A percentile compares a stretch with the other conserved stretches of the same genome.
These are phyloP conservation scores for Nicotiana rustica DNA, from an alignment of 305 asterid species.

Conservation along the genomic window DNA sequence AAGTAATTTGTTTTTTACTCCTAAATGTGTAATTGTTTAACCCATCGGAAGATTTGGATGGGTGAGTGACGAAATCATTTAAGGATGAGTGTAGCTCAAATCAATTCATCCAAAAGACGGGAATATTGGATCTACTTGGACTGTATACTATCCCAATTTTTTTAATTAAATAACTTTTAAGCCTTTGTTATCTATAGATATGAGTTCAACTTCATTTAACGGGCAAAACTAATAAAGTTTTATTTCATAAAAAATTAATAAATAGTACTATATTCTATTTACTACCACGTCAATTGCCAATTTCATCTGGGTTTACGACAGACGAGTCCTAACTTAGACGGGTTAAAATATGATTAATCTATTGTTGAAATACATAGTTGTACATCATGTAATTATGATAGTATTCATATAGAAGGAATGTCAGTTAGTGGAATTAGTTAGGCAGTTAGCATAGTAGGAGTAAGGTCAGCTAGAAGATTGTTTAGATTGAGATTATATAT, in stretches of 20 bases:
- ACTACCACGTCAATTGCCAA: neutral
- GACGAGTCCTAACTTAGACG: too few relatives aligned
- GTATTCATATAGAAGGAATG: too few relatives aligned
- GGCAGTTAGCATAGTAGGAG: too few relatives aligned
- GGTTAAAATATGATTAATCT: too few relatives aligned
- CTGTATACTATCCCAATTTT: neutral
- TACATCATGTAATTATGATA: too few relatives aligned
- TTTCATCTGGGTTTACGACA: too few relatives aligned
- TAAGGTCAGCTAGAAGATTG: too few relatives aligned
- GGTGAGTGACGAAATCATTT: neutral
- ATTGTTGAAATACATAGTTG: too few relatives aligned
- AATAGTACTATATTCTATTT: neutral
- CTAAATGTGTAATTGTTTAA: neutral
- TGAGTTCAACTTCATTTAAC: neutral
- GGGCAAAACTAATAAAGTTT: neutral
- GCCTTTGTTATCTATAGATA: neutral
- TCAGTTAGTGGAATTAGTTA: too few relatives aligned
- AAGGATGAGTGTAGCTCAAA: neutral
- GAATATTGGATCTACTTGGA: neutral
- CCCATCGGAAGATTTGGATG: neutral
- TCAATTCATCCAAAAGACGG: too few relatives aligned
- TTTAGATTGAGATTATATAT: too few relatives aligned
- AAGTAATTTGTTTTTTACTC: neutral
- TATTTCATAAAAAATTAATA: neutral
- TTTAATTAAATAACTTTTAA: neutral